These are phyloP conservation scores for Tagetes erecta DNA, from an alignment of 129 eudicot species.

Conservation along the genomic window DNA sequence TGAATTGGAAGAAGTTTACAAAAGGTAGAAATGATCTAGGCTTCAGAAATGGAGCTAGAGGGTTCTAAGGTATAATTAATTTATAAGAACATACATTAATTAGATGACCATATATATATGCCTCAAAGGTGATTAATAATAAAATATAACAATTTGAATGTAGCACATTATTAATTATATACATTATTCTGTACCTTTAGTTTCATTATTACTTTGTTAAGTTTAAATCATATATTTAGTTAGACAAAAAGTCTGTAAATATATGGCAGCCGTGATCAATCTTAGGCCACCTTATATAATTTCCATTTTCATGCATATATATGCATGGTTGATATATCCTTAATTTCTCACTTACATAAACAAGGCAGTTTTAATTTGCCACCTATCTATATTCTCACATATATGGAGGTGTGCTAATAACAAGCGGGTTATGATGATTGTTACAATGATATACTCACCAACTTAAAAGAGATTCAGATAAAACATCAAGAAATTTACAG, in stretches of 20 bases:
- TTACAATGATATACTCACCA: too few species aligned
- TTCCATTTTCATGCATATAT: neutral
- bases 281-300: neutral
- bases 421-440: too few species aligned
- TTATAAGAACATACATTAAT: constrained; percentile 15
- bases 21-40: constrained; percentile 9
- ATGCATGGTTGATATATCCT: neutral
- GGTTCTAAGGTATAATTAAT: constrained; percentile 27
- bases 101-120: neutral
- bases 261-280: neutral
- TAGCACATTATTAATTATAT: neutral
- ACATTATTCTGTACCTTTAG: neutral
- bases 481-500: too few species aligned
- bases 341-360: neutral
- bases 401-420: too few species aligned
- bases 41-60: constrained; percentile 20
- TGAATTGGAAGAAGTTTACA: constrained; percentile 2
- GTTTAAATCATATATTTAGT: neutral
- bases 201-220: neutral
- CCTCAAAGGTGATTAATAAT: constrained; percentile 1
- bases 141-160: neutral
- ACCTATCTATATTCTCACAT: too few species aligned
- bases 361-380: too few species aligned
- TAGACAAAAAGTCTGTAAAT: neutral
- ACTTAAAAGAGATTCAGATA: too few species aligned